phyloP scores from a whole-genome alignment of 139 green algal species.

The Micractinium sp. region DNA sequence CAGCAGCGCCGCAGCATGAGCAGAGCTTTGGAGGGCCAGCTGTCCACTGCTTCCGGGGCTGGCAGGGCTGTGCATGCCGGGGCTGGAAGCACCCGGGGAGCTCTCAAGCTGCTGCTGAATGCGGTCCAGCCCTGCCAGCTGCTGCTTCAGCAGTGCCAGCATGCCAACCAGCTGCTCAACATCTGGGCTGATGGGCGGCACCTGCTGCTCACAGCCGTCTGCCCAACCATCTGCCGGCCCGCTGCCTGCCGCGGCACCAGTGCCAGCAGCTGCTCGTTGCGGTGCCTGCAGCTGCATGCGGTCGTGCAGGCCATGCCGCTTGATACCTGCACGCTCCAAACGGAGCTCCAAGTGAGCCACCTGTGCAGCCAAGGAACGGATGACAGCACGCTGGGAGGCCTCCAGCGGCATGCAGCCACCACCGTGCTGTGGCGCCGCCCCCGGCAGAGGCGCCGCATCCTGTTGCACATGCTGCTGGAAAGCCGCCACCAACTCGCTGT shows the following conservation, averaged over 20 bases:
- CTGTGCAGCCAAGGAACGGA: conserved; percentile 39
- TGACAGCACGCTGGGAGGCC: conserved; percentile 41
- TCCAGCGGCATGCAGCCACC: conserved; percentile 32
- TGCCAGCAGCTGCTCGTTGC: too few species aligned
- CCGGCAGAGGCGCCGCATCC: neutral
- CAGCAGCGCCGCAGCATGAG: conserved; percentile 26
- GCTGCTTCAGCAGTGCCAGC: conserved; percentile 41
- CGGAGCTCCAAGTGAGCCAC: conserved; percentile 23
- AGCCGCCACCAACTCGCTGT: conserved; percentile 1
- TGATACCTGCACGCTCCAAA: neutral
- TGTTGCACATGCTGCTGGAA: conserved; percentile 44
- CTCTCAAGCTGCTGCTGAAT: conserved; percentile 23
- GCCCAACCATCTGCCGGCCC: neutral
- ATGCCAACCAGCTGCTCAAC: conserved; percentile 32
- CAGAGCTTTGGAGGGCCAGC: neutral
- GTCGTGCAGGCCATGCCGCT: conserved; percentile 18
- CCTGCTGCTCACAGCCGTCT: neutral
- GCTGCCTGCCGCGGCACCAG: neutral
- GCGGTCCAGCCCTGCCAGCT: conserved; percentile 25
- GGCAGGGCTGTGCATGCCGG: neutral
- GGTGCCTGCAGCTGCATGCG: neutral
- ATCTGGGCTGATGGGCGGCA: neutral
- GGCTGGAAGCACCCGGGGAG: neutral
- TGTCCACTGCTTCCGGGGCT: neutral
- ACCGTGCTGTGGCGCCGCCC: neutral